phyloP scores from a whole-genome alignment of 768 basidiomycete species.

The Psilocybe cyanescens region DNA sequence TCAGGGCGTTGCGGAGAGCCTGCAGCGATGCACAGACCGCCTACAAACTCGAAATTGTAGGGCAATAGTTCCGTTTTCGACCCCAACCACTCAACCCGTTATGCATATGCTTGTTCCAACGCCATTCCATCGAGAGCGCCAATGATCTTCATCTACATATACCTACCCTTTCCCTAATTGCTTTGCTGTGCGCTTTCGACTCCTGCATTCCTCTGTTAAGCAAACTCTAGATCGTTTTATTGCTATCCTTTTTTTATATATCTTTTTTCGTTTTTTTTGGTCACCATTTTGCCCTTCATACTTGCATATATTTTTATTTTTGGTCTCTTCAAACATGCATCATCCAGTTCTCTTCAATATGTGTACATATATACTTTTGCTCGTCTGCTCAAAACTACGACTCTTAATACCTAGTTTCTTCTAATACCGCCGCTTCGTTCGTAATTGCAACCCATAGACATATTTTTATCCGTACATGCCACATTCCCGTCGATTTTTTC shows the following conservation, averaged over 20 bases:
- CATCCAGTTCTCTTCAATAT: constrained; percentile 12
- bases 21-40: constrained; percentile 72
- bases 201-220: constrained; percentile 29
- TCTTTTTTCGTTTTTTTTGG: constrained; percentile 1
- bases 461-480: not conserved
- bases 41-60: constrained; percentile 73
- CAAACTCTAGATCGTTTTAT: constrained; percentile 25
- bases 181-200: constrained; percentile 42
- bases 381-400: constrained; percentile 12
- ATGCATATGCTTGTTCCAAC: not conserved
- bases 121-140: not conserved
- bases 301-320: constrained; percentile 22
- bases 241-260: constrained; percentile 17
- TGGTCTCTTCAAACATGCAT: constrained; percentile 20
- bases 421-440: not conserved
- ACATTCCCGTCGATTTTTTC: not conserved
- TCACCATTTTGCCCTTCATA: constrained; percentile 27
- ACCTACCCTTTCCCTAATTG: constrained; percentile 26
- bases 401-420: not conserved
- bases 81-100: constrained; percentile 1
- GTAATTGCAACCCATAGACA: not conserved
- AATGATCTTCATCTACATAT: constrained; percentile 13
- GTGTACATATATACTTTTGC: constrained; percentile 24
- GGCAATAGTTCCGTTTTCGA: constrained; percentile 25
- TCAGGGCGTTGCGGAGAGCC: constrained; percentile 71